Conservation (phyloP, 176 grass and related monocot genomes). For the Elaeis guineensis region DNA sequence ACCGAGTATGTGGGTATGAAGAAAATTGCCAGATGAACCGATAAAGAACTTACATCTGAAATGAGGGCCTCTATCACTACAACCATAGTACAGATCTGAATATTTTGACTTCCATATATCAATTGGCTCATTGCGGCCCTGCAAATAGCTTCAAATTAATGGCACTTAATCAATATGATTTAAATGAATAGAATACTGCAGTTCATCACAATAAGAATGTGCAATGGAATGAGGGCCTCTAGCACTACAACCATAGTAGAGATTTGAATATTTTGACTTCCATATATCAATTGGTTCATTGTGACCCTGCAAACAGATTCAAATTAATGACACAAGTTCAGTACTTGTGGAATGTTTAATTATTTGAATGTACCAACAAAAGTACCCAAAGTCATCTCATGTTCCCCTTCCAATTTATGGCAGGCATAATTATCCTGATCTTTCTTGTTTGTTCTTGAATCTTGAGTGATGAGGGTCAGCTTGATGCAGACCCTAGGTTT, state of each 20-base stretch:
- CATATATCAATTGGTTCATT: constrained; percentile 57
- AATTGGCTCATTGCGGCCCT: constrained; percentile 38
- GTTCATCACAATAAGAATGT: constrained; percentile 9
- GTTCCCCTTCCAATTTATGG: too few relatives aligned
- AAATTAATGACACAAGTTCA: not conserved
- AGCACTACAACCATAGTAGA: constrained; percentile 62
- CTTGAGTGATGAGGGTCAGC: too few relatives aligned
- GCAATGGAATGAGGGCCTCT: constrained; percentile 44
- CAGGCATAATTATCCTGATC: too few relatives aligned
- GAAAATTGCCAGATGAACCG: too few relatives aligned
- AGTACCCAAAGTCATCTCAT: too few relatives aligned
- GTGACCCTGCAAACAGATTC: constrained; percentile 30
- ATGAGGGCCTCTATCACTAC: constrained; percentile 36
- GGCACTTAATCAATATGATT: too few relatives aligned
- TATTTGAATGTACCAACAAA: too few relatives aligned
- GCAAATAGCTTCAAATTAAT: constrained; percentile 15
- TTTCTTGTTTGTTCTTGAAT: too few relatives aligned
- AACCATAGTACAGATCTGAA: constrained; percentile 57
- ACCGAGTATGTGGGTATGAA: too few relatives aligned
- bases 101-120: constrained; percentile 87
- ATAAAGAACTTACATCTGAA: constrained; percentile 56
- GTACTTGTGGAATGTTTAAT: too few relatives aligned
- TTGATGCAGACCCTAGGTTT: too few relatives aligned
- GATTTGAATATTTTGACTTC: constrained; percentile 61
- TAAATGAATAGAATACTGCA: too few relatives aligned